Base-by-base conservation (phyloP, 305 asterid genomes). In the Fraxinus velutina region DNA sequence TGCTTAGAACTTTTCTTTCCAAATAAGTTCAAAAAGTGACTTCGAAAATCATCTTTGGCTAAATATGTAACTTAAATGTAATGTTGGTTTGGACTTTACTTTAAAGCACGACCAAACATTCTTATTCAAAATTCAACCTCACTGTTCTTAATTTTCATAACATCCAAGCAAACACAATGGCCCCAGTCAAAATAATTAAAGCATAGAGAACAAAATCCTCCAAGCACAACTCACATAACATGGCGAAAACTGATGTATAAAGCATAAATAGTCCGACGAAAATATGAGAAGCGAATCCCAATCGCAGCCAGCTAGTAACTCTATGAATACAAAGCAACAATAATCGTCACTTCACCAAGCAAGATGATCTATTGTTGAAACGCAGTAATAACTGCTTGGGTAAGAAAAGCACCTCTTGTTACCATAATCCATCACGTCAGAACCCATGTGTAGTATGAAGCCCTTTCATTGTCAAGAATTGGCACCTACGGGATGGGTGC, bases 161-260 rank as follows among this genome's bases (percentile, higher is more conserved):
- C 21, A 15, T 47, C 57, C 57, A 47, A 47, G 57, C 19, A 47
- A 47, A 47, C 17, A 13, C 57, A 13, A 47, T 47, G 3, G 60
- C 17, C 21, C 60, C 60, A 47, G 60, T 13, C 60, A 15, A 47
- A 47, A 50, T 47, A 50, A 50, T 50, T 50, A 50, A 13, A 15
- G 4, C 60, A 50, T 15, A 3, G 17, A 13, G 19, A 70, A 76
- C 24, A 24, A 76, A 74, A 79, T 70, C 81, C 79, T 70, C 66
- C 73, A 4, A 76, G n/a, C 70, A 37, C 44, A 82, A 75, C 76
- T 79, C 86, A 71, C 9, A 73, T 36, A 8, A 37, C 24, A 78
- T 52, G 62, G 78, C 62, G 76, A 76, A 79, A 75, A 79, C 77
- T 85, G 73, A 70, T 73, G 79, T 47, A 76, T n/a, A n/a, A 52